phyloP scores from a whole-genome alignment of 306 rosid species.

The Hylodesmum podocarpum region DNA sequence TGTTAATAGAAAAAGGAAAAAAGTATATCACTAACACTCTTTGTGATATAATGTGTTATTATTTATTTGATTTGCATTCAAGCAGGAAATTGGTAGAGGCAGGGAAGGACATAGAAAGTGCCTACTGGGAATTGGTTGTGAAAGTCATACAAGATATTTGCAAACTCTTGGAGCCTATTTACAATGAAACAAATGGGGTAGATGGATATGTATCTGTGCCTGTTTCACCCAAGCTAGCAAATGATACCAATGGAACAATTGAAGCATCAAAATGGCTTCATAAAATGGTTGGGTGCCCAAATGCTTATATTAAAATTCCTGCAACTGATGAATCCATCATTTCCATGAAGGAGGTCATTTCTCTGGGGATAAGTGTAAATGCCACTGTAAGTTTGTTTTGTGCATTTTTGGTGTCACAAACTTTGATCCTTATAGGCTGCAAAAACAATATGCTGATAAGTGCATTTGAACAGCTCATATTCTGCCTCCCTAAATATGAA shows the following conservation, averaged over 20 bases:
- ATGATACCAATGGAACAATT: conserved; percentile 72
- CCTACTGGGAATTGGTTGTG: conserved; percentile 89
- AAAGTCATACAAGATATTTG: conserved; percentile 91
- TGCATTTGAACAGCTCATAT: conserved; percentile 67
- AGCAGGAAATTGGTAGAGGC: conserved; percentile 62
- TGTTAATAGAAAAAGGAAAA: no score
- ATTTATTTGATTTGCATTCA: conserved; percentile 23
- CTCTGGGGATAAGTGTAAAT: conserved; percentile 86
- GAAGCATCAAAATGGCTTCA: conserved; percentile 89
- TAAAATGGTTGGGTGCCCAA: conserved; percentile 65
- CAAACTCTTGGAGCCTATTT: conserved; percentile 78
- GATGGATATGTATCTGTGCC: conserved; percentile 88
- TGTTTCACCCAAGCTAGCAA: conserved; percentile 81
- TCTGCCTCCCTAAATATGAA: conserved; percentile 76
- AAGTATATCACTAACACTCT: no score
- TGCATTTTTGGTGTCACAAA: background rate
- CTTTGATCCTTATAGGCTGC: background rate
- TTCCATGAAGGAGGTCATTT: conserved; percentile 77
- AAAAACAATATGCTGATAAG: conserved; percentile 9
- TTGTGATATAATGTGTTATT: no score
- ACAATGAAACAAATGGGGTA: conserved; percentile 60
- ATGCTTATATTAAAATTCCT: conserved; percentile 84
- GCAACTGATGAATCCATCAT: conserved; percentile 80
- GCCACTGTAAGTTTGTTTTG: conserved; percentile 69
- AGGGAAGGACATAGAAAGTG: conserved; percentile 79